phyloP scores from a whole-genome alignment of 257 asterid species.

The Solanum appendiculatum region DNA sequence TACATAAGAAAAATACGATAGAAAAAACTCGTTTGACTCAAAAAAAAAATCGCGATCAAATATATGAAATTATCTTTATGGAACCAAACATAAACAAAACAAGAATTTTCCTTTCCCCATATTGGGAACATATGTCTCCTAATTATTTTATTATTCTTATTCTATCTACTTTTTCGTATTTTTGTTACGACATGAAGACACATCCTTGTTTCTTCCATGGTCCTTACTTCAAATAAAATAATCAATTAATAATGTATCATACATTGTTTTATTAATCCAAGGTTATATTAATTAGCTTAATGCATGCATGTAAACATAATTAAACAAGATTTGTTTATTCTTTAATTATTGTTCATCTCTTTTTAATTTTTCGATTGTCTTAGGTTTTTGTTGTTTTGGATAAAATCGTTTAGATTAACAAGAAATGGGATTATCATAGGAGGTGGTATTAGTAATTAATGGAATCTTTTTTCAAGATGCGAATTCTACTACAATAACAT shows the following conservation, averaged over 20 bases:
- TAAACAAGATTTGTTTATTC: not conserved
- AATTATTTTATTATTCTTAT: not conserved
- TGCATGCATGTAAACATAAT: not conserved
- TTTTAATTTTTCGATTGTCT: not conserved
- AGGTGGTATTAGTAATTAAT: not conserved
- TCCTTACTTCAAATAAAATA: not conserved
- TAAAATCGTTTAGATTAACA: not conserved
- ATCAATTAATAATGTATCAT: not conserved
- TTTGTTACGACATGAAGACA: not conserved
- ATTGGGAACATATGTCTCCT: slow-evolving; percentile 12
- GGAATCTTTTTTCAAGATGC: not conserved
- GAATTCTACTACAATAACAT: not conserved
- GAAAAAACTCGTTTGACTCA: not conserved
- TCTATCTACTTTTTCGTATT: not conserved
- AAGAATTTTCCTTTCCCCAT: not conserved
- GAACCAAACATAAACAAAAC: slow-evolving; percentile 17
- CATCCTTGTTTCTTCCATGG: not conserved
- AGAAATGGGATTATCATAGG: not conserved
- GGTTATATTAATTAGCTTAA: not conserved
- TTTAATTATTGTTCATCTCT: not conserved
- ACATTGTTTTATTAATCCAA: not conserved
- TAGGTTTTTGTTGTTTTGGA: not conserved
- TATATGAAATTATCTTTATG: not conserved
- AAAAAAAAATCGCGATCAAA: not conserved
- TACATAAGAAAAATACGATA: not conserved